A percentile compares a stretch with the other conserved stretches of the same genome.
phyloP scores from a whole-genome alignment of 2,329 filamentous ascomycete species.

The Torrubiella hemipterigena region DNA sequence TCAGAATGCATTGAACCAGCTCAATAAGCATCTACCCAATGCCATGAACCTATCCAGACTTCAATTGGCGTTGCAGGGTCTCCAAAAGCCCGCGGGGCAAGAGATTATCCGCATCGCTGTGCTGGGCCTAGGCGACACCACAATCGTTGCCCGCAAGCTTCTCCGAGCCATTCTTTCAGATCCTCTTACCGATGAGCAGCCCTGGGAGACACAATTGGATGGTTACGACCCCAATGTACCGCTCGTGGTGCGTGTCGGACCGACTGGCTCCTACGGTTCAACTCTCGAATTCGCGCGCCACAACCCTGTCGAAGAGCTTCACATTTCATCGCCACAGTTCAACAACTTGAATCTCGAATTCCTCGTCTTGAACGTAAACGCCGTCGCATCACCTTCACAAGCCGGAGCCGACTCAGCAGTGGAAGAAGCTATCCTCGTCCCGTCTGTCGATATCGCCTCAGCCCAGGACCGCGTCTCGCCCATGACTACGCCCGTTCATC shows the following conservation, averaged over 20 bases:
- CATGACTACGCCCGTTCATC: conserved; percentile 74
- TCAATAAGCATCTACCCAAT: conserved; percentile 48
- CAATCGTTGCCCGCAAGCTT: conserved; percentile 54
- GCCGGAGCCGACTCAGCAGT: conserved; percentile 27
- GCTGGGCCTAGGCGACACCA: conserved; percentile 37
- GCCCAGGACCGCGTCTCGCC: conserved; percentile 51
- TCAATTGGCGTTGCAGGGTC: conserved; percentile 57
- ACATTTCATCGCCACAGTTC: conserved; percentile 50
- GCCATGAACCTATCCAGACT: conserved; percentile 58
- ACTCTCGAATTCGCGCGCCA: conserved; percentile 16
- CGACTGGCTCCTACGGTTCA: conserved; percentile 15
- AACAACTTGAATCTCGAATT: conserved; percentile 54
- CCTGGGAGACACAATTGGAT: conserved; percentile 56
- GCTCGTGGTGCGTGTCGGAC: conserved; percentile 47
- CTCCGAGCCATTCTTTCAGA: conserved; percentile 60
- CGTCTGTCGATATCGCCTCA: conserved; percentile 59
- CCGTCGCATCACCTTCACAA: conserved; percentile 19
- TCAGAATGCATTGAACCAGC: conserved; percentile 42
- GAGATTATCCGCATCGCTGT: conserved; percentile 49
- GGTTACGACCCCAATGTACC: conserved; percentile 39
- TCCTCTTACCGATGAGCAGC: conserved; percentile 47
- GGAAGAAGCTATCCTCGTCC: conserved; percentile 61
- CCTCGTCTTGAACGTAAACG: conserved; percentile 39
- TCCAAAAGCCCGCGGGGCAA: conserved; percentile 41
- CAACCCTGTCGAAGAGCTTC: conserved; percentile 41